These are phyloP conservation scores for Rubus parviflorus DNA, from an alignment of 306 rosid genomes.

Conservation along the genomic window DNA sequence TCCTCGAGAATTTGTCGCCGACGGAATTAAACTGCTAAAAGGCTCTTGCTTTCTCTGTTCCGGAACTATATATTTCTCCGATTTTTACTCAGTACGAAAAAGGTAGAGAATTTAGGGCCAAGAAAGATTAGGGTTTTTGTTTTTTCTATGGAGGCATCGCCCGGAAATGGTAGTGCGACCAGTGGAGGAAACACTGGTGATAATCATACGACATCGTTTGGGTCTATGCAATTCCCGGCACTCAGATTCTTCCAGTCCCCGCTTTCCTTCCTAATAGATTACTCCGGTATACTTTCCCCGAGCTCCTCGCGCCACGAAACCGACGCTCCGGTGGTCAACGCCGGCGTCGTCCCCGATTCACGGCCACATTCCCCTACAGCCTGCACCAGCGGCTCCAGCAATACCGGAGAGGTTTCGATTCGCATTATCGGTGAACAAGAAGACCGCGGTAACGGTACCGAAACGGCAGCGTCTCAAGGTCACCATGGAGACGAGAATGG, in stretches of 20 bases:
- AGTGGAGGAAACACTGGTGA: constrained; percentile 14
- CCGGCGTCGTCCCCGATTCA: constrained; percentile 30
- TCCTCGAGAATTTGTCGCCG: neutral
- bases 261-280: constrained; percentile 56
- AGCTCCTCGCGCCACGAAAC: constrained; percentile 30
- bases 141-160: constrained; percentile 3
- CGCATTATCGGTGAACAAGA: constrained; percentile 55
- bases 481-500: constrained; percentile 31
- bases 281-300: constrained; percentile 55
- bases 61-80: neutral
- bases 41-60: neutral
- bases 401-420: constrained; percentile 59
- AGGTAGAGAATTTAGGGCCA: neutral
- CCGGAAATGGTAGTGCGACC: neutral
- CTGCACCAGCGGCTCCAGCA: constrained; percentile 31
- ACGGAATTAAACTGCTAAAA: neutral
- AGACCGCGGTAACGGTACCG: constrained; percentile 14
- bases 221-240: constrained; percentile 42
- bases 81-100: neutral
- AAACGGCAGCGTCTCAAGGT: constrained; percentile 20
- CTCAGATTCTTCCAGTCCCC: constrained; percentile 51
- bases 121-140: constrained; percentile 30
- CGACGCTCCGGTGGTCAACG: constrained; percentile 33
- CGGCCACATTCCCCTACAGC: constrained; percentile 30
- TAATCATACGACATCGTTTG: constrained; percentile 28